Conservation (phyloP, 192 early-diverging fungal genomes). For the Backusella sp. region DNA sequence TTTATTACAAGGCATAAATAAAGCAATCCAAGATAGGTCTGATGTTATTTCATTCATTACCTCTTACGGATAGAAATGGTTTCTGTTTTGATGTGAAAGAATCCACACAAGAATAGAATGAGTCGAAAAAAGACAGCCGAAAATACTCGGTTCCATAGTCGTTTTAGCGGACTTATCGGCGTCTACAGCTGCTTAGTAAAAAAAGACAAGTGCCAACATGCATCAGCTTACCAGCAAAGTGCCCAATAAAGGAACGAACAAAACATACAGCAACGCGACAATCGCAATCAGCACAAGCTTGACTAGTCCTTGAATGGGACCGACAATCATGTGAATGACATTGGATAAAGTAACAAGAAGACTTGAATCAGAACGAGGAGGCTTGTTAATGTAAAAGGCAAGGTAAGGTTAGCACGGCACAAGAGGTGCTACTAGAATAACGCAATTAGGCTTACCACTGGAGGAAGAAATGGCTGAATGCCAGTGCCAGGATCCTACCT, state of each 20-base stretch:
- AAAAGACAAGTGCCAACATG: background rate
- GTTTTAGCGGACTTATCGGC: slow-evolving; percentile 28
- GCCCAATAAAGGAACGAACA: slow-evolving; percentile 45
- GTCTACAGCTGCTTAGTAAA: background rate
- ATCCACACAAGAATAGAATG: slow-evolving; percentile 69
- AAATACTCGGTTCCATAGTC: slow-evolving; percentile 37
- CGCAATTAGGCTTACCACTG: slow-evolving; percentile 47
- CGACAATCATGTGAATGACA: slow-evolving; percentile 40
- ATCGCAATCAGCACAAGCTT: slow-evolving; percentile 39
- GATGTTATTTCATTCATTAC: slow-evolving; percentile 35
- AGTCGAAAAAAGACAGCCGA: slow-evolving; percentile 48
- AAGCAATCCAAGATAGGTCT: background rate
- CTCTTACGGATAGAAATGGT: slow-evolving; percentile 64
- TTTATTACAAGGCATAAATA: background rate
- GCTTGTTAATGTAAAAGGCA: slow-evolving; percentile 23
- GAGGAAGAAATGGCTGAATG: slow-evolving; percentile 87
- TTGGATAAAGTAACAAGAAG: slow-evolving; percentile 30
- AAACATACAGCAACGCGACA: slow-evolving; percentile 39
- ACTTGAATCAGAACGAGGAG: slow-evolving; percentile 45
- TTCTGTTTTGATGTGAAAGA: slow-evolving; percentile 67
- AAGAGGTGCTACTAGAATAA: background rate
- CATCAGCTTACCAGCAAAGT: slow-evolving; percentile 38
- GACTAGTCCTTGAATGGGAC: slow-evolving; percentile 43
- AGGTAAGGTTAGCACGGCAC: background rate
- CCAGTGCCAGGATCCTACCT: slow-evolving; percentile 74